phyloP scores from a whole-genome alignment of 106 monocot species.

The Platanthera zijinensis region DNA sequence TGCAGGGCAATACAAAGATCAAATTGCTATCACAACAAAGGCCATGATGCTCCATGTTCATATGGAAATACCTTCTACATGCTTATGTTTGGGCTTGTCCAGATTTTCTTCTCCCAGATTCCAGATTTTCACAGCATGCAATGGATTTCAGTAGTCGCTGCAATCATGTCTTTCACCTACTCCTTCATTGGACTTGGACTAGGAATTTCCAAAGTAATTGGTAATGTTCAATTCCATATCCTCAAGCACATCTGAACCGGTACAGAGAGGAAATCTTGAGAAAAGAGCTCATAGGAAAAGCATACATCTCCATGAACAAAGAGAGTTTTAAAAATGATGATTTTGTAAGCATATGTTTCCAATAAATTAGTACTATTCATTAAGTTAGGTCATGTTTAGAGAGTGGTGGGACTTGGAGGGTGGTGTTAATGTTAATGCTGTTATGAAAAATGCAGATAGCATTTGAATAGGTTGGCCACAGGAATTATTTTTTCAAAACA shows the following conservation, averaged over 20 bases:
- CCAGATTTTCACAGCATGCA: constrained; percentile 81
- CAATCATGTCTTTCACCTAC: constrained; percentile 81
- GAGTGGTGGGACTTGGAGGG: too few species aligned
- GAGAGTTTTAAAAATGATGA: too few species aligned
- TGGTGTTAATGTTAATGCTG: too few species aligned
- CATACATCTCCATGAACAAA: too few species aligned
- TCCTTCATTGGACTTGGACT: constrained; percentile 67
- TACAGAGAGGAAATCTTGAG: not conserved
- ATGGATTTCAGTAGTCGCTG: constrained; percentile 72
- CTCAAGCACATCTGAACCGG: not conserved
- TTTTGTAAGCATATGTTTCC: too few species aligned
- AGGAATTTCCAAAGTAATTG: constrained; percentile 75
- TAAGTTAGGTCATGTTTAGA: too few species aligned
- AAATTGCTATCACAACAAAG: constrained; percentile 60
- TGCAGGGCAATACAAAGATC: constrained; percentile 59
- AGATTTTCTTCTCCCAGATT: constrained; percentile 62
- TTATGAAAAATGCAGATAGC: too few species aligned
- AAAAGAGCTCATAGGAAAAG: too few species aligned
- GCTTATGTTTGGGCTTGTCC: constrained; percentile 63
- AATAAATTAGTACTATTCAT: too few species aligned
- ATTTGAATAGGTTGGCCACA: too few species aligned
- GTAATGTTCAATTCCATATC: constrained; percentile 17
- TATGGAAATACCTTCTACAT: constrained; percentile 32
- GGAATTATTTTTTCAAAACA: too few species aligned
- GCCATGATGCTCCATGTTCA: constrained; percentile 37